These are phyloP conservation scores for Theobroma cacao DNA, from an alignment of 345 rosid species.

Conservation along the genomic window DNA sequence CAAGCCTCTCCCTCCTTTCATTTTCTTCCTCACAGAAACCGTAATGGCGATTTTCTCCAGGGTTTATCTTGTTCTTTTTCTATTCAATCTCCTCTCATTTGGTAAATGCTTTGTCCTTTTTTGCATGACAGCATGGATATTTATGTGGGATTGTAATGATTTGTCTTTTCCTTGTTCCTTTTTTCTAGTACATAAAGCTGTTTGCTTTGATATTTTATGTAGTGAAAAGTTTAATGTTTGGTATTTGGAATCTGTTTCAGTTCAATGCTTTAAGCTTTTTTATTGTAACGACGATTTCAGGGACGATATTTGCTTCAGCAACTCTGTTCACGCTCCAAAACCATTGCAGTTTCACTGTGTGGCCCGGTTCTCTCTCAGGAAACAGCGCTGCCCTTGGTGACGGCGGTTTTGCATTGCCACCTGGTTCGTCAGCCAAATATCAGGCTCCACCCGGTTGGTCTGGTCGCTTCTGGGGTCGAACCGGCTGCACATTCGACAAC, in stretches of 20 bases:
- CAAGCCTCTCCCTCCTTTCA: conserved; percentile 5
- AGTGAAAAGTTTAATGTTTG: not conserved
- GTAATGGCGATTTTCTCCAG: conserved; percentile 18
- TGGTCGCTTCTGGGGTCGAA: conserved; percentile 87
- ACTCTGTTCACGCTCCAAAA: conserved; percentile 67
- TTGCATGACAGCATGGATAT: not conserved
- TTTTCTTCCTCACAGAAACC: not conserved
- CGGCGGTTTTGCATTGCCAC: conserved; percentile 59
- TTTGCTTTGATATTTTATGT: not conserved
- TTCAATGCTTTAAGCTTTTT: not conserved
- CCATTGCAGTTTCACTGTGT: conserved; percentile 64
- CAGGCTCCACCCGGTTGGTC: conserved; percentile 81
- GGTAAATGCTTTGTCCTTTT: conserved; percentile 10
- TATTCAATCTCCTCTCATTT: conserved; percentile 23
- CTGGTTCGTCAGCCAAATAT: conserved; percentile 51
- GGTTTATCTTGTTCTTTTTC: conserved; percentile 19
- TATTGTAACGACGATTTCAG: conserved; percentile 14
- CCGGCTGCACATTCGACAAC: conserved; percentile 71
- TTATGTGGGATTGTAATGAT: not conserved
- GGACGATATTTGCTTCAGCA: conserved; percentile 33
- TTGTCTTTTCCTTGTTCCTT: not conserved
- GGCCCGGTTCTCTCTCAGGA: conserved; percentile 90
- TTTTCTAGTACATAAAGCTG: not conserved
- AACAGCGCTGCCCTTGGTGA: conserved; percentile 59
- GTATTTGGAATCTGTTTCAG: too few species aligned